Evolutionary conservation across 225 moss, liverwort and hornwort species (phyloP), one percentile per base, ranked within the genome.

Genomic region (Lunularia cruciata): DNA sequence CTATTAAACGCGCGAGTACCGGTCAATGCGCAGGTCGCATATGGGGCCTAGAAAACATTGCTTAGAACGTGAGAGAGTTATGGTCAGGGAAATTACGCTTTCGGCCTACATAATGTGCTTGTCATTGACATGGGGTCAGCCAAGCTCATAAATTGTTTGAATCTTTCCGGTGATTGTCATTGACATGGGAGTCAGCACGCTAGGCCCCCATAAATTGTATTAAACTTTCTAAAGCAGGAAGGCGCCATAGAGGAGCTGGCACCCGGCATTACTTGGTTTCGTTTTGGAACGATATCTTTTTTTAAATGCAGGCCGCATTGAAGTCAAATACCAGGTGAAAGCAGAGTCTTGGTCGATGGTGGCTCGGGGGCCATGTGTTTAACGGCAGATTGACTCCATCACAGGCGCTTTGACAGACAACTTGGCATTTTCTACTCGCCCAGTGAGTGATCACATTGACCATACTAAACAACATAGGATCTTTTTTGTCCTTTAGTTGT

Each of bases 401-500:
- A 20, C 23, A 4, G 14, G 19, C 52, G 19, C 31, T 57, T 57
- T 25, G 20, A 39, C 62, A 42, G 43, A 26, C 42, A 42, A 43
- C 12, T 63, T 38, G 61, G 23, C 61, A 38, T 22, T 23, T 39
- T 40, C 61, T 22, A 42, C 62, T 49, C 19, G 49, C 49, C 22
- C 38, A 36, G 60, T 61, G 35, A 37, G n/a, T 30, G n/a, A 9
- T 12, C 42, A 58, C 61, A 42, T 43, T 61, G 61, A 63, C 27
- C 40, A 63, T 63, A 22, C 60, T 60, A 26, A 26, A 42, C 63
- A 47, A 19, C 9, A 32, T 2, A 66, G 49, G 66, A 66, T 66
- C 66, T 32, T 33, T 47, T 66, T 66, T 66, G 66, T 66, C 66
- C 48, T 49, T 47, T 66, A 8, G 66, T 51, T 66, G 66, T 66